Base-by-base conservation (phyloP, 495 filamentous ascomycete species). In the Talaromyces thailandensis region DNA sequence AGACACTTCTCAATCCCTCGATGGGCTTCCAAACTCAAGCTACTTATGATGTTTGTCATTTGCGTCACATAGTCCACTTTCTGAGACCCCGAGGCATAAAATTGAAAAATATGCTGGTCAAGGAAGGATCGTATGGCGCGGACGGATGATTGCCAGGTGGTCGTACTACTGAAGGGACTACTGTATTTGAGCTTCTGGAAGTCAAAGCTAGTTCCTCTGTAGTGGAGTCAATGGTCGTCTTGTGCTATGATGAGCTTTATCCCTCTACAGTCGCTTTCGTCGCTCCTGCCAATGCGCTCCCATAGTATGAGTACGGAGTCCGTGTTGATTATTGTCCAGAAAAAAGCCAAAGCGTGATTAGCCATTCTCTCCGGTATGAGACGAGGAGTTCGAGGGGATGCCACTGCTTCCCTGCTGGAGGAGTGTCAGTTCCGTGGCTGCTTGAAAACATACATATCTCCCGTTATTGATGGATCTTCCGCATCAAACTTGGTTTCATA, bases 1-100 rank as follows among this genome's bases (percentile, higher is more conserved):
- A 72, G 66, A 63, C 70, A 70, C 51, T 67, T 68, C 45, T 72
- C 70, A 40, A 70, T 64, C 24, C 70, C 70, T 32, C 56, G 64
- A 12, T 63, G 68, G 12, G 68, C 68, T 48, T 70, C 68, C 14
- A 65, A 50, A 43, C 70, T 71, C 35, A 71, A 51, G 0, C 61
- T 64, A 6, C 65, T 57, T 14, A 72, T 58, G 18, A 72, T 64
- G 12, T 70, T 57, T 18, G 64, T 63, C 59, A 70, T 62, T 28
- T 64, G 57, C 63, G 61, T 62, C 6, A 68, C 61, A 58, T 72
- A 70, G 45, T 66, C 52, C 5, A 68, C 58, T 45, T 67, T 70
- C 9, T 31, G 55, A 8, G 53, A 7, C 0, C 68, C 68, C 0
- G 66, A 48, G 0, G 53, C 25, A 28, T 62, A 58, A 26, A 60